Percentiles rank a stretch among this genome's conserved stretches.
Evolutionary conservation across 345 rosid genomes (phyloP).

Genomic region (Barbarea vulgaris): DNA sequence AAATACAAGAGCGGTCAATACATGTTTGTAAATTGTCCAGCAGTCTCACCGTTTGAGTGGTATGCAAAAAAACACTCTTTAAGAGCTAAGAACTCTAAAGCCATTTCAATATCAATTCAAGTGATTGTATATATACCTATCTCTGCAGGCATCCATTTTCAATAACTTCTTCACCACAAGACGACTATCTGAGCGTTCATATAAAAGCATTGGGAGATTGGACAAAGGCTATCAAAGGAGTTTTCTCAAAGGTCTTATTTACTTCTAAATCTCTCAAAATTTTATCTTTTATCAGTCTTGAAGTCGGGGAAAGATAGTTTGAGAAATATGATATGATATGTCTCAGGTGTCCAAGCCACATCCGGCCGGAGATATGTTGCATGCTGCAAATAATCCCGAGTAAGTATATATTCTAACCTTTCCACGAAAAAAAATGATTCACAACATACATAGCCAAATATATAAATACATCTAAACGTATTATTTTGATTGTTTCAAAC

Average conservation of each 20-base stretch:
- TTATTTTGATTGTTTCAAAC: not conserved
- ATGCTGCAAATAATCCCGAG: constrained; percentile 15
- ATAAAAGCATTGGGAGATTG: constrained; percentile 80
- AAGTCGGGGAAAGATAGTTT: not conserved
- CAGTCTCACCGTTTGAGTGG: constrained; percentile 85
- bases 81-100: constrained; percentile 2
- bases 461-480: not conserved
- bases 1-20: constrained; percentile 88
- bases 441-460: not conserved
- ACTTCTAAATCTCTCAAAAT: not conserved
- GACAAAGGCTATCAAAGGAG: constrained; percentile 69
- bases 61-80: constrained; percentile 31
- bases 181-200: constrained; percentile 81
- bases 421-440: not conserved
- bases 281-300: not conserved
- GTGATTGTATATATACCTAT: constrained; percentile 27
- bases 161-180: constrained; percentile 86
- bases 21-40: constrained; percentile 81
- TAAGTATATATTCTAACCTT: constrained; percentile 7
- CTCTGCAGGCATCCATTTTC: constrained; percentile 91
- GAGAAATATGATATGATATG: not conserved
- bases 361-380: not conserved
- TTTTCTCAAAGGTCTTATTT: constrained; percentile 60
- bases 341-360: constrained; percentile 27
- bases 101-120: not conserved